Conservation (phyloP, 1,284 basidiomycete genomes). For the Amylostereum chailletii region DNA sequence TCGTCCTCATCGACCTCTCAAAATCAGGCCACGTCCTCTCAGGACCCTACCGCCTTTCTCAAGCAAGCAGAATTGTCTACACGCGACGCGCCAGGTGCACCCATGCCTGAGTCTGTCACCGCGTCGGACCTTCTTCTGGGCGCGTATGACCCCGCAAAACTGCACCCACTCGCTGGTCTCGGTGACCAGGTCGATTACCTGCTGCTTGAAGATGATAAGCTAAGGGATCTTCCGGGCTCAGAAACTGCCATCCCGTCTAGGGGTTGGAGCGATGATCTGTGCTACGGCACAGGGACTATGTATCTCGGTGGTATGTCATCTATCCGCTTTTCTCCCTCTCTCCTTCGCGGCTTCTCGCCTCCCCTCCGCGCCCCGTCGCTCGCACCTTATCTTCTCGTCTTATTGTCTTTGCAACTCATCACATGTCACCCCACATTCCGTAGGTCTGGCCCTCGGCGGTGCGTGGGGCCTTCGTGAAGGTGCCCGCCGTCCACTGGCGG, state of each 20-base stretch:
- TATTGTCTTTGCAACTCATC: slow-evolving; percentile 64
- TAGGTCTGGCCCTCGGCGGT: slow-evolving; percentile 91
- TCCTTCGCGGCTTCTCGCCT: slow-evolving; percentile 16
- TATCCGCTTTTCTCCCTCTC: slow-evolving; percentile 26
- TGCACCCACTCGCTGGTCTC: slow-evolving; percentile 86
- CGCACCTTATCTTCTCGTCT: slow-evolving; percentile 65
- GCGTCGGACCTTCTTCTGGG: slow-evolving; percentile 79
- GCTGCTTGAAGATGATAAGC: slow-evolving; percentile 89
- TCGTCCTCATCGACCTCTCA: slow-evolving; percentile 6
- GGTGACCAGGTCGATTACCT: slow-evolving; percentile 90
- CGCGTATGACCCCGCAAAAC: slow-evolving; percentile 80
- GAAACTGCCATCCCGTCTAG: slow-evolving; percentile 84
- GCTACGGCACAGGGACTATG: slow-evolving; percentile 98
- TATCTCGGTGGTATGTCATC: slow-evolving; percentile 89
- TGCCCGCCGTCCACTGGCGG: slow-evolving; percentile 76
- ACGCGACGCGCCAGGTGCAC: slow-evolving; percentile 24
- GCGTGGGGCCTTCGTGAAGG: slow-evolving; percentile 96
- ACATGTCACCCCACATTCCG: slow-evolving; percentile 57
- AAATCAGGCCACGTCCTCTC: slow-evolving; percentile 18
- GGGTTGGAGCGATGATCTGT: slow-evolving; percentile 98
- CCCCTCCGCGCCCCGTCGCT: slow-evolving; percentile 25
- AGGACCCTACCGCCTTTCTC: slow-evolving; percentile 41
- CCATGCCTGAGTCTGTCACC: slow-evolving; percentile 51
- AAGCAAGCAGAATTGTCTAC: slow-evolving; percentile 49
- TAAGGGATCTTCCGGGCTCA: slow-evolving; percentile 78